Evolutionary conservation across 768 basidiomycete genomes (phyloP), one percentile per base, ranked within the genome.

Genomic region (Mycena sanguinolenta): DNA sequence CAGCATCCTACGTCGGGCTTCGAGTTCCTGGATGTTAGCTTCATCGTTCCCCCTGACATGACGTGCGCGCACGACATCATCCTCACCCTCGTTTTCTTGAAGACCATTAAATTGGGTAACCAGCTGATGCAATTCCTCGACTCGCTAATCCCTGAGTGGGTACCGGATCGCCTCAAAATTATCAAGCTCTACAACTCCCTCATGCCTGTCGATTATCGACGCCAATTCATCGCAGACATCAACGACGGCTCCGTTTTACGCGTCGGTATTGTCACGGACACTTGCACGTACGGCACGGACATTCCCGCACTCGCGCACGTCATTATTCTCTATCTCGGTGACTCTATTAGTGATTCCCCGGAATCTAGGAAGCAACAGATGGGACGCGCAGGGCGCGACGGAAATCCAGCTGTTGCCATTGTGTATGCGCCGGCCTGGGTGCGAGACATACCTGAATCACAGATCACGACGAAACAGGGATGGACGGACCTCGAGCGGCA

Each of bases 241-340:
- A 9, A 19, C 53, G 61, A 6, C 23, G 16, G 17, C 32, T 63
- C 3, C 61, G 61, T 14, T 49, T 63, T 25, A 2, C 53, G n/a
- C n/a, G n/a, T n/a, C n/a, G n/a, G n/a, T n/a, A 52, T 63, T 9
- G 61, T 63, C 3, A 63, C 61, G 7, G 61, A 63, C 23, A 63
- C 61, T 12, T 49, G 49, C 3, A 27, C 61, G 0, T 63, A 63
- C 21, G 49, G 61, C 1, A 39, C 53, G 4, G 62, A 63, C n/a
- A 19, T 63, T 8, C 62, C 49, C 7, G n/a, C n/a, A n/a, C 12
- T 42, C 8, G 12, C 12, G 4, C 39, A 17, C 19, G 39, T 42
- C 39, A 17, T 42, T 17, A 42, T 17, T 4, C 12, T 17, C 9
- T 9, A 42, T n/a, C n/a, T n/a, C n/a, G n/a, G n/a, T n/a, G n/a